These are phyloP conservation scores for Fistulinella staudtii DNA, from an alignment of 1,284 basidiomycete genomes.

Conservation along the genomic window DNA sequence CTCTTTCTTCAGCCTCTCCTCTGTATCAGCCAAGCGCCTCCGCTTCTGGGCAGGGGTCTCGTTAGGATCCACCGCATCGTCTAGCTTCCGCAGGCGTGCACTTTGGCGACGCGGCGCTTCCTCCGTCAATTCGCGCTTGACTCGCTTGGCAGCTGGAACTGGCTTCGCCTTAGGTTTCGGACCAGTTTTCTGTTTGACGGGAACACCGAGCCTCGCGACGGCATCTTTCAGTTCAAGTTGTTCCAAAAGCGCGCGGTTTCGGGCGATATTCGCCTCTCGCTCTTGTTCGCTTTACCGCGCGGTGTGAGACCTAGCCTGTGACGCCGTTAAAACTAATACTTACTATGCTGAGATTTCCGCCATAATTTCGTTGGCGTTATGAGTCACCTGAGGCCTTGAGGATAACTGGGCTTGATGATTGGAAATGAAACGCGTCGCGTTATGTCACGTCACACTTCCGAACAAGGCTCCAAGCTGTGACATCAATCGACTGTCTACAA, in stretches of 20 bases:
- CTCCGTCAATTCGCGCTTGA: conserved; percentile 43
- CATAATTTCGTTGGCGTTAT: too few relatives aligned
- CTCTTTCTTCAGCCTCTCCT: conserved; percentile 50
- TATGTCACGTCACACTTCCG: too few relatives aligned
- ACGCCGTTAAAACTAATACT: too few relatives aligned
- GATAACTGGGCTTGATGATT: too few relatives aligned
- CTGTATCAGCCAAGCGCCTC: conserved; percentile 55
- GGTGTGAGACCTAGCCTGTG: conserved; percentile 2
- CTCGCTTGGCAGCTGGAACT: conserved; percentile 51
- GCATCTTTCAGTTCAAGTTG: conserved; percentile 64
- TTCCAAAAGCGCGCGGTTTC: conserved; percentile 69
- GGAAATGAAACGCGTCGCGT: too few relatives aligned
- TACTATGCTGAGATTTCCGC: conserved; percentile 60
- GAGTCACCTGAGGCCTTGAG: too few relatives aligned
- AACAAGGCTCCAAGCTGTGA: too few relatives aligned
- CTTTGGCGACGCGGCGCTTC: conserved; percentile 59
- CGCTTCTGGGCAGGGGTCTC: conserved; percentile 61
- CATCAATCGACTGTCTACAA: too few relatives aligned
- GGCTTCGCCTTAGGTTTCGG: conserved; percentile 55
- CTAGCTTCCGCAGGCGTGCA: conserved; percentile 48
- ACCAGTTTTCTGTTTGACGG: conserved; percentile 32
- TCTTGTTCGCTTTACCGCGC: conserved; percentile 56
- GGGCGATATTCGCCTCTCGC: conserved; percentile 72
- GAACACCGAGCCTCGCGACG: conserved; percentile 45
- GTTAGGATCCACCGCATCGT: conserved; percentile 46